phyloP scores from a whole-genome alignment of 495 filamentous ascomycete species.

The Neurospora pannonica region DNA sequence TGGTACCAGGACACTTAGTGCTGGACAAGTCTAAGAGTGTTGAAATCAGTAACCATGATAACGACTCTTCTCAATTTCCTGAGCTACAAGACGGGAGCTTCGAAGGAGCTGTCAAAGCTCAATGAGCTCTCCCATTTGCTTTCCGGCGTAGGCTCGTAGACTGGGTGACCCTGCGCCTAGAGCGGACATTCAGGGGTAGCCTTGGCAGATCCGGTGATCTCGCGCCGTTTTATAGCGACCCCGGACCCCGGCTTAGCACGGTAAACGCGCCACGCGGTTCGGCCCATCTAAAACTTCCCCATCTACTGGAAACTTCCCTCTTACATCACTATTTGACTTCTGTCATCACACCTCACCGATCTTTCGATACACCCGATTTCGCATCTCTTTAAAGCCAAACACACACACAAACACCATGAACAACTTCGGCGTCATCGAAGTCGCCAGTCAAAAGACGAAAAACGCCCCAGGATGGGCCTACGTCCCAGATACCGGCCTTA shows the following conservation, averaged over 20 bases:
- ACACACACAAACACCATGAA: conserved; percentile 27
- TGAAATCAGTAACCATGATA: background rate
- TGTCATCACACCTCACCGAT: background rate
- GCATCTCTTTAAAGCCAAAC: background rate
- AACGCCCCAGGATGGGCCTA: conserved; percentile 80
- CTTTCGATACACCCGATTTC: background rate
- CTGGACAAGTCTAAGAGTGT: background rate
- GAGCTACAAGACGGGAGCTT: background rate
- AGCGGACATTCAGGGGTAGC: background rate
- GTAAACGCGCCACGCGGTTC: background rate
- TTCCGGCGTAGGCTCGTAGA: background rate
- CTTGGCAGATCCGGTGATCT: background rate
- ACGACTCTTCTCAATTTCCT: background rate
- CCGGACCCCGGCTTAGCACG: background rate
- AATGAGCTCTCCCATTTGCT: background rate
- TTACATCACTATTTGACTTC: background rate
- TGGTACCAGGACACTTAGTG: background rate
- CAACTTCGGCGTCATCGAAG: conserved; percentile 59
- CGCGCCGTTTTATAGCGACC: background rate
- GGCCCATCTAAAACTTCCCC: background rate
- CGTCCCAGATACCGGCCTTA: conserved; percentile 64
- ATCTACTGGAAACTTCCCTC: background rate
- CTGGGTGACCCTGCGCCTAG: background rate
- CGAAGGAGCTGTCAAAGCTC: background rate
- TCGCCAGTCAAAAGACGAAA: conserved; percentile 57